These are phyloP conservation scores for Immersiella caudata DNA, from an alignment of 495 filamentous ascomycete species.

Conservation along the genomic window DNA sequence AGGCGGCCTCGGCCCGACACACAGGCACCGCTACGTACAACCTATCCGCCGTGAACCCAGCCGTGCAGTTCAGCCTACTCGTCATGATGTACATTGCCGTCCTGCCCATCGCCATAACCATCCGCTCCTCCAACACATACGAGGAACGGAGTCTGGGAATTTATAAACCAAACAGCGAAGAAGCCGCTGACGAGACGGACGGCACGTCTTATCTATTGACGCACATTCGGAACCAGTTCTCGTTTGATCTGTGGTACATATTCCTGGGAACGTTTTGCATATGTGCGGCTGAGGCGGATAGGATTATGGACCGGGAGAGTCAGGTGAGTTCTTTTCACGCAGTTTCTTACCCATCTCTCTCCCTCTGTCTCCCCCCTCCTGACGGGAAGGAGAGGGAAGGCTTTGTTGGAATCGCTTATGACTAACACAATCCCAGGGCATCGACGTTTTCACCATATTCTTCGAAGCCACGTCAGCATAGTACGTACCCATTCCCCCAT, in stretches of 20 bases:
- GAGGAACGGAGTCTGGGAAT: slow-evolving; percentile 88
- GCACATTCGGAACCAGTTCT: slow-evolving; percentile 80
- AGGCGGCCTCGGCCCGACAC: slow-evolving; percentile 79
- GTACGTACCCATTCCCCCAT: slow-evolving; percentile 5
- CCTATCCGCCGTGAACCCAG: slow-evolving; percentile 74
- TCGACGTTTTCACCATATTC: slow-evolving; percentile 75
- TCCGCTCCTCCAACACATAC: slow-evolving; percentile 89
- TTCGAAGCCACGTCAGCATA: slow-evolving; percentile 92
- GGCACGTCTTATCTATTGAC: slow-evolving; percentile 77
- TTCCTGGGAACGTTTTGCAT: slow-evolving; percentile 82
- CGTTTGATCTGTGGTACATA: slow-evolving; percentile 81
- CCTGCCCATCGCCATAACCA: slow-evolving; percentile 89
- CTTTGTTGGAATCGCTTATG: too few species aligned
- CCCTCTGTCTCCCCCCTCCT: too few species aligned
- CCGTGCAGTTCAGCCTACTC: slow-evolving; percentile 84
- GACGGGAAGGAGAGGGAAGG: too few species aligned
- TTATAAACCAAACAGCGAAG: slow-evolving; percentile 54
- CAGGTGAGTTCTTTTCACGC: slow-evolving; percentile 16
- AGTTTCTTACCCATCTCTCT: too few species aligned
- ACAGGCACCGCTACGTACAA: slow-evolving; percentile 79
- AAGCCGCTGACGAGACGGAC: slow-evolving; percentile 50
- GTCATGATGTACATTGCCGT: slow-evolving; percentile 99
- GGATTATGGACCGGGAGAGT: slow-evolving; percentile 18
- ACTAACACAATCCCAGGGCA: slow-evolving; percentile 34
- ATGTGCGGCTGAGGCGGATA: slow-evolving; percentile 70